A percentile compares a stretch with the other conserved stretches of the same genome.
These are phyloP conservation scores for Phytophthora citricola DNA, from an alignment of 352 stramenopile genomes.

Conservation along the genomic window DNA sequence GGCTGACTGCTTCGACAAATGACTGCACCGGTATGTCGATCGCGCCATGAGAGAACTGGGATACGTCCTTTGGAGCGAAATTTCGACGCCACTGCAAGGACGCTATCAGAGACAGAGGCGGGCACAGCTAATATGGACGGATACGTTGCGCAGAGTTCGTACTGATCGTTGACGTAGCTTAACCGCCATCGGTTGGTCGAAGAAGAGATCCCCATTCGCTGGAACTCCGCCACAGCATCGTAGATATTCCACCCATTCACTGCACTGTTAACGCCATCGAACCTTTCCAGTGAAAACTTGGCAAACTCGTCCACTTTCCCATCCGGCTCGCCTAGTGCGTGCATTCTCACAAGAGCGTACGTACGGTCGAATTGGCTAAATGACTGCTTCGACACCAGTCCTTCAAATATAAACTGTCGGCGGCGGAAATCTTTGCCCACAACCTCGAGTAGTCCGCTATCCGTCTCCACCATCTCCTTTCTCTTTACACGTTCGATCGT, in stretches of 20 bases:
- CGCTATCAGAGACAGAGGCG: slow-evolving; percentile 62
- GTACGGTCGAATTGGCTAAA: slow-evolving; percentile 82
- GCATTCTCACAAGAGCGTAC: slow-evolving; percentile 62
- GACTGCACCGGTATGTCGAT: slow-evolving; percentile 70
- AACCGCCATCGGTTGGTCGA: slow-evolving; percentile 71
- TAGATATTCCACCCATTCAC: slow-evolving; percentile 77
- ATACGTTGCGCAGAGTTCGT: slow-evolving; percentile 81
- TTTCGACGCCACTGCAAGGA: slow-evolving; percentile 71
- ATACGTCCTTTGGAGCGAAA: slow-evolving; percentile 89
- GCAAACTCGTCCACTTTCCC: slow-evolving; percentile 68
- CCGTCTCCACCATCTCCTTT: slow-evolving; percentile 78
- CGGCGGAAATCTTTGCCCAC: slow-evolving; percentile 86
- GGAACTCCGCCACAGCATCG: slow-evolving; percentile 71
- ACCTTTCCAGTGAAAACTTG: slow-evolving; percentile 63
- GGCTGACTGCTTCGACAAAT: slow-evolving; percentile 89
- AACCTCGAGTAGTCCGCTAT: slow-evolving; percentile 75
- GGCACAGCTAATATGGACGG: slow-evolving; percentile 80
- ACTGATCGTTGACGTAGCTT: slow-evolving; percentile 71
- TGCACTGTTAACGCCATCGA: slow-evolving; percentile 42
- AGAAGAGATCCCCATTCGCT: slow-evolving; percentile 65
- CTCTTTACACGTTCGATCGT: slow-evolving; percentile 79
- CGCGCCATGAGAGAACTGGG: slow-evolving; percentile 83
- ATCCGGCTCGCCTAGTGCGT: slow-evolving; percentile 62
- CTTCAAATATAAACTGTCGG: slow-evolving; percentile 78
- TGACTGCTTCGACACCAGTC: slow-evolving; percentile 78